Percentiles rank a stretch among this genome's conserved stretches.
Conservation (phyloP, 2,329 filamentous ascomycete genomes). For the Xylaria hypoxylon region DNA sequence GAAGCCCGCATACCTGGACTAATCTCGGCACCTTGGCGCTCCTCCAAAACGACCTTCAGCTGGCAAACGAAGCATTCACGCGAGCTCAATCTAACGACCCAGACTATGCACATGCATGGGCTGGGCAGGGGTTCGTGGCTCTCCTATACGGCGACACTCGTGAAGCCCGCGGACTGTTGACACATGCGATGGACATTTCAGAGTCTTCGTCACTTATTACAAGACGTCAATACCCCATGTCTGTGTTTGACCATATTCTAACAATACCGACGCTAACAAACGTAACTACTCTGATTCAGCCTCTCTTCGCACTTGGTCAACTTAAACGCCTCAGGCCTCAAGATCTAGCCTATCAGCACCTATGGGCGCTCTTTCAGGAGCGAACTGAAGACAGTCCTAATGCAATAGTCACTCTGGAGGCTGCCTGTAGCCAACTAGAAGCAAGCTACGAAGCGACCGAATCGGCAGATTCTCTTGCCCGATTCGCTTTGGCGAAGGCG, state of each 20-base stretch:
- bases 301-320: slow-evolving; percentile 89
- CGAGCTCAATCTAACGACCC: slow-evolving; percentile 94
- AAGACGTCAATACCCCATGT: slow-evolving; percentile 82
- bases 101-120: slow-evolving; percentile 92
- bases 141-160: slow-evolving; percentile 77
- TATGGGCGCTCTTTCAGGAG: slow-evolving; percentile 84
- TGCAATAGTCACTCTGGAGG: slow-evolving; percentile 72
- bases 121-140: slow-evolving; percentile 90
- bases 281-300: slow-evolving; percentile 78
- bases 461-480: slow-evolving; percentile 76
- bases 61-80: slow-evolving; percentile 92
- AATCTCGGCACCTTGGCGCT: slow-evolving; percentile 91
- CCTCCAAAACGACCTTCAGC: slow-evolving; percentile 81
- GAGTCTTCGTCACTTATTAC: slow-evolving; percentile 79
- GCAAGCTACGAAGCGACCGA: slow-evolving; percentile 87
- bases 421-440: slow-evolving; percentile 78
- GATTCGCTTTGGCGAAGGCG: slow-evolving; percentile 84
- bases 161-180: slow-evolving; percentile 87
- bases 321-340: slow-evolving; percentile 76
- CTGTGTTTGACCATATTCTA: slow-evolving; percentile 84
- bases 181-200: slow-evolving; percentile 93
- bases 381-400: slow-evolving; percentile 75
- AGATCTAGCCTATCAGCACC: slow-evolving; percentile 79
- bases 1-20: slow-evolving; percentile 86
- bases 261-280: slow-evolving; percentile 63